Percentiles rank a stretch among this genome's conserved stretches.
phyloP scores from a whole-genome alignment of 495 filamentous ascomycete genomes.

The Hypoxylon lenormandii region DNA sequence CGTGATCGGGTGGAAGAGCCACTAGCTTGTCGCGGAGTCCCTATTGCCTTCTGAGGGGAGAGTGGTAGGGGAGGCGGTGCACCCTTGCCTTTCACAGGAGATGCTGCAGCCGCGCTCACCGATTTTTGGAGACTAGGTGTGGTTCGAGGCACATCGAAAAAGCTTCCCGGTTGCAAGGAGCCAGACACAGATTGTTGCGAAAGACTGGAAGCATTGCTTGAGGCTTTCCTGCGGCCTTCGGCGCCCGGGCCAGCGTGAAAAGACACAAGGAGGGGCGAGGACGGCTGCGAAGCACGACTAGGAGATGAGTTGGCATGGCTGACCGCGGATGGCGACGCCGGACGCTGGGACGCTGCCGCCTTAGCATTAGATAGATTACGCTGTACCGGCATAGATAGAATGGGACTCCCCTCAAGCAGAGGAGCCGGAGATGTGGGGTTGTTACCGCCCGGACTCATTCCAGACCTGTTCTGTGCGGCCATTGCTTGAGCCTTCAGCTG shows the following conservation, averaged over 20 bases:
- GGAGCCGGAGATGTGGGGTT: slow-evolving; percentile 64
- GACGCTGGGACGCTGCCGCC: slow-evolving; percentile 71
- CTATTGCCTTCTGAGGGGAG: slow-evolving; percentile 65
- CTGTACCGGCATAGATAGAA: slow-evolving; percentile 81
- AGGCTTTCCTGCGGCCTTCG: slow-evolving; percentile 71
- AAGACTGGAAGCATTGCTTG: slow-evolving; percentile 84
- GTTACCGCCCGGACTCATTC: slow-evolving; percentile 58
- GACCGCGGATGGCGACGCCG: slow-evolving; percentile 83
- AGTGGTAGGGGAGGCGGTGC: slow-evolving; percentile 61
- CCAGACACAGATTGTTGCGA: slow-evolving; percentile 77
- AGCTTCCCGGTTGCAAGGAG: slow-evolving; percentile 77
- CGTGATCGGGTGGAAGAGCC: slow-evolving; percentile 71
- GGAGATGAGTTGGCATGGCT: slow-evolving; percentile 87
- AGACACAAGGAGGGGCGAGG: slow-evolving; percentile 90
- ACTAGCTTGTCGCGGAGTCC: slow-evolving; percentile 61
- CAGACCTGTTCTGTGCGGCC: slow-evolving; percentile 69
- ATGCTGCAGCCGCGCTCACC: slow-evolving; percentile 69
- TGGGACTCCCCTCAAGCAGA: slow-evolving; percentile 84
- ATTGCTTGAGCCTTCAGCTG: slow-evolving; percentile 90
- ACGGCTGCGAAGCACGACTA: slow-evolving; percentile 87
- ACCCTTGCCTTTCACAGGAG: slow-evolving; percentile 80
- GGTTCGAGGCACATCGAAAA: slow-evolving; percentile 76
- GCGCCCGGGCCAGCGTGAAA: slow-evolving; percentile 79
- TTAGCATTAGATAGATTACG: slow-evolving; percentile 82
- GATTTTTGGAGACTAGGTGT: slow-evolving; percentile 70